Evolutionary conservation across 208 protist species (phyloP).

Genomic region (Wallacemonas sp.): DNA sequence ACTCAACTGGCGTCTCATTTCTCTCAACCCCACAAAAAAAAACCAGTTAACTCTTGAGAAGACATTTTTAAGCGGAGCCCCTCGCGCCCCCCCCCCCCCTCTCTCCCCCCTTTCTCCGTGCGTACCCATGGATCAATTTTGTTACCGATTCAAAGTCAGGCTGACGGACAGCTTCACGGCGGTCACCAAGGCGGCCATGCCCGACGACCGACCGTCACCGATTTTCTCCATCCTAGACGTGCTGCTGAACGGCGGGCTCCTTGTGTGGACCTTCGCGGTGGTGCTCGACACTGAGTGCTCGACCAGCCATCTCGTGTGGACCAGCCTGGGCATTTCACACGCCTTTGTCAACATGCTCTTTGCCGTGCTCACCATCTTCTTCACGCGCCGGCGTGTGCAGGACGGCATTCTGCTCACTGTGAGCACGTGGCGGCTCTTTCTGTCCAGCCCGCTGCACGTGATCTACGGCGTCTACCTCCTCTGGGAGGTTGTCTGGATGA

Average conservation of each 20-base stretch:
- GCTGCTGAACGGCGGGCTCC: constrained; percentile 49
- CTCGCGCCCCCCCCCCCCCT: no score
- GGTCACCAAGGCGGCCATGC: constrained; percentile 34
- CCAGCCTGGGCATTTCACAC: constrained; percentile 47
- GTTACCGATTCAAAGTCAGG: constrained; percentile 24
- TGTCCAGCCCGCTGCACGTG: constrained; percentile 35
- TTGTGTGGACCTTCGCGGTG: constrained; percentile 52
- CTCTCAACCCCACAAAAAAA: no score
- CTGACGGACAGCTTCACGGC: constrained; percentile 20
- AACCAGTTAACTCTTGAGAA: no score
- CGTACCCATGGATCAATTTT: constrained; percentile 27
- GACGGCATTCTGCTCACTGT: constrained; percentile 42
- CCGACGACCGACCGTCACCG: constrained; percentile 71
- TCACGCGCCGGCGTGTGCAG: constrained; percentile 43
- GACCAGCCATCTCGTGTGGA: constrained; percentile 20
- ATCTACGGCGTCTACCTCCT: constrained; percentile 49
- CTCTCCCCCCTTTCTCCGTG: not conserved
- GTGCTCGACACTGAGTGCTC: constrained; percentile 39
- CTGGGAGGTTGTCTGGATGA: constrained; percentile 71
- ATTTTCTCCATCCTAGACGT: constrained; percentile 49
- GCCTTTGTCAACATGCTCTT: constrained; percentile 71
- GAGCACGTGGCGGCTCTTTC: constrained; percentile 44
- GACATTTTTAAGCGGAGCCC: no score
- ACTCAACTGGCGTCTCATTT: no score
- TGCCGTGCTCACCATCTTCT: constrained; percentile 46